phyloP scores from a whole-genome alignment of 2,329 filamentous ascomycete genomes.

The Ceratocystis alfenasii region DNA sequence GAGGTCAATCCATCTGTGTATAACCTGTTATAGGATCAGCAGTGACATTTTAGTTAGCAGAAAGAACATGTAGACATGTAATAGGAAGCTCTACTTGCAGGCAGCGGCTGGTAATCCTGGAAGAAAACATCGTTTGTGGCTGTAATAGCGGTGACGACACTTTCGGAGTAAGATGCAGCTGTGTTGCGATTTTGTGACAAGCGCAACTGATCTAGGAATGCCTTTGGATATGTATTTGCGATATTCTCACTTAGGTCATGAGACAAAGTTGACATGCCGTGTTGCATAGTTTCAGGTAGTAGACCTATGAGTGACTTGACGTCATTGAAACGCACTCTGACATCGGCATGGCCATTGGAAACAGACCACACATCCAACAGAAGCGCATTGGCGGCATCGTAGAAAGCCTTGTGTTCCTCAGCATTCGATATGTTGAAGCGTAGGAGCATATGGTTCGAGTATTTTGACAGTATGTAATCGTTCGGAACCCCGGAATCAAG shows the following conservation, averaged over 20 bases:
- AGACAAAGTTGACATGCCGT: constrained; percentile 62
- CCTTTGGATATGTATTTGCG: constrained; percentile 57
- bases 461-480: constrained; percentile 31
- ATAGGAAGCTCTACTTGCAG: constrained; percentile 33
- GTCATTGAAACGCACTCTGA: constrained; percentile 63
- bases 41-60: neutral
- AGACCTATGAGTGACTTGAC: constrained; percentile 67
- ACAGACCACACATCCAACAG: constrained; percentile 88
- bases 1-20: constrained; percentile 83
- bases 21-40: constrained; percentile 32
- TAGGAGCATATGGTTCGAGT: constrained; percentile 74
- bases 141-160: neutral
- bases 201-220: constrained; percentile 1
- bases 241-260: constrained; percentile 68
- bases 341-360: constrained; percentile 69
- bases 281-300: constrained; percentile 61
- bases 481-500: neutral
- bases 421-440: constrained; percentile 67
- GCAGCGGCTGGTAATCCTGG: constrained; percentile 76
- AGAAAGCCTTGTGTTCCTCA: constrained; percentile 55
- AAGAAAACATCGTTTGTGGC: constrained; percentile 69
- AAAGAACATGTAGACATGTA: neutral
- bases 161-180: neutral
- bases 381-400: constrained; percentile 60
- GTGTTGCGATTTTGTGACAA: neutral